Evolutionary conservation across 495 filamentous ascomycete species (phyloP), one percentile per base, ranked within the genome.

Genomic region (Penicillium canescens): DNA sequence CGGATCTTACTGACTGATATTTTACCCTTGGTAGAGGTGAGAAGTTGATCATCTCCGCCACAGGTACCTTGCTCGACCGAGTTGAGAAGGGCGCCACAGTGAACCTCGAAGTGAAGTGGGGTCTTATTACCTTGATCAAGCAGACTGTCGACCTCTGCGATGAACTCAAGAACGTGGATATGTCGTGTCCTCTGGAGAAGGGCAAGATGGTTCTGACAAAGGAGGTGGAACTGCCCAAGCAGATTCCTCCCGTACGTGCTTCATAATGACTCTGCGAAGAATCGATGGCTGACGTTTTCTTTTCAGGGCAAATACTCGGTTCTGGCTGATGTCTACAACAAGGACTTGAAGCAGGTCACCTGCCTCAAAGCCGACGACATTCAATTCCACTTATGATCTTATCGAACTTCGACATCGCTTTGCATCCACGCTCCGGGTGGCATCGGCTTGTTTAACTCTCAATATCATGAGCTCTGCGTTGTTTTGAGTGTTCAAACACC

Each of bases 291-390:
- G 59, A 56, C 18, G 43, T 40, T 6, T 18, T 11, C 6, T 38
- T 18, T 10, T 55, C 57, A 96, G 92, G 94, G 94, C 66, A 89
- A 81, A 63, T 98, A 97, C 79, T 86, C 80, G 26, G 94, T 98
- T 37, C 69, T 82, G 12, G 94, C 93, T 40, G 89, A 98, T 69
- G 95, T 92, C 44, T 86, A 81, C 67, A 88, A 78, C 57, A 71
- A 72, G 21, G 86, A 93, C 44, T 73, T 79, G 34, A 70, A 80
- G 42, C 82, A 82, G 60, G 86, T 98, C 54, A 93, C 91, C 47
- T 98, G 94, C 70, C 74, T 98, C 52, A 82, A 83, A 42, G 91
- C 89, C 7, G 44, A 67, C 10, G 57, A 73, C 46, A 73, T 78
- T 37, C 42, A 68, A 46, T 75, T 78, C 12, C 42, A 55, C 33